Evolutionary conservation across 2,329 filamentous ascomycete species (phyloP), one percentile per base, ranked within the genome.

Genomic region (Rhinocladiella mackenziei): DNA sequence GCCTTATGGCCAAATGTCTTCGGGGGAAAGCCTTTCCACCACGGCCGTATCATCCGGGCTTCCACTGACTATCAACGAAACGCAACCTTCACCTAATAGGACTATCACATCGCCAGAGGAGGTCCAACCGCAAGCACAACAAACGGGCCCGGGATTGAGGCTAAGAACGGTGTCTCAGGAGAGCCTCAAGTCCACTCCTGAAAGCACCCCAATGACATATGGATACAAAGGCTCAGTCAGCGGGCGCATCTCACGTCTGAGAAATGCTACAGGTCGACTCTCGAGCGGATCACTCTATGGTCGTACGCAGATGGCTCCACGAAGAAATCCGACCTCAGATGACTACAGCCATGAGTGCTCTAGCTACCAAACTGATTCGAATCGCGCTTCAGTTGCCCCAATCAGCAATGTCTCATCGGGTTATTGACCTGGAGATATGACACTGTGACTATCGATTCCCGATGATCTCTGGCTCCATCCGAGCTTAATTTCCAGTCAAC

Each of bases 1-100:
- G 31, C 28, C 60, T 18, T 63, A 65, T 44, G 50, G 56, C 2
- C 60, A 58, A 25, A 39, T 63, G n/a, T 53, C 59, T 4, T 49
- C 62, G 42, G 44, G 55, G 2, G 54, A 55, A 13, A 23, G 13
- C 36, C 14, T 51, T 48, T 19, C 56, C 42, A n/a, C 38, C 13
- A 39, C 39, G 7, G 22, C 32, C 4, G 11, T 48, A 10, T 19
- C 39, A 7, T 15, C 33, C 9, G 28, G 36, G 14, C 15, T 42
- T 11, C 31, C 40, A 10, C 35, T 46, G n/a, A 23, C 19, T n/a
- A 25, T 47, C 26, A 39, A 41, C 14, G 43, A 47, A n/a, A 4
- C 28, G 3, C 45, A 38, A 17, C 6, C 29, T 11, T 26, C 39
- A 7, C 15, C 35, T 19, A 13, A 9, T 17, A 14, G 23, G 5